Conservation (phyloP, 768 basidiomycete species). For the Rhodotorula taiwanensis region DNA sequence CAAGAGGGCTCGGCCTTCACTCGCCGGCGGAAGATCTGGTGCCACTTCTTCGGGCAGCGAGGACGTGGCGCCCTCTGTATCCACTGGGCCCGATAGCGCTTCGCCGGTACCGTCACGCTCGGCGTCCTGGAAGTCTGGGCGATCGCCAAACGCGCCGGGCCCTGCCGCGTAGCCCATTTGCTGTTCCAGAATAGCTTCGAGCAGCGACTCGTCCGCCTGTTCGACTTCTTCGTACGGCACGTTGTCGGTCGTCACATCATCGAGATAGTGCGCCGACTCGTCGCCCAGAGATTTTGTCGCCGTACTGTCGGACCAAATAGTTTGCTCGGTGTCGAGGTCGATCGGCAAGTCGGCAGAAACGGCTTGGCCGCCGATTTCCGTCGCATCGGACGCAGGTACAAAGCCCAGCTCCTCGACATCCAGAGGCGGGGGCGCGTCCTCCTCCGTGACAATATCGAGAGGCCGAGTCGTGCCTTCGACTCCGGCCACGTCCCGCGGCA, state of each 20-base stretch:
- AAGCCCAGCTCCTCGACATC: slow-evolving; percentile 5
- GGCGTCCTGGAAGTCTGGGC: too few relatives aligned
- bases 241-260: background rate
- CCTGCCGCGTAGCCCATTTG: background rate
- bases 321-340: slow-evolving; percentile 5
- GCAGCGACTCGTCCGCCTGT: slow-evolving; percentile 2
- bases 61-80: too few relatives aligned
- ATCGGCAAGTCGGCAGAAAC: slow-evolving; percentile 10
- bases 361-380: too few relatives aligned
- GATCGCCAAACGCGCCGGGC: too few relatives aligned
- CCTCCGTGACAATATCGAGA: background rate
- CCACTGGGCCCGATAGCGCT: too few relatives aligned
- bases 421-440: background rate
- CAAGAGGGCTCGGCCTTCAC: too few relatives aligned
- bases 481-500: background rate
- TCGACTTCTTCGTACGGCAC: background rate
- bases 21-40: too few relatives aligned
- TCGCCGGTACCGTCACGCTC: too few relatives aligned
- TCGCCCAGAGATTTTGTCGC: background rate
- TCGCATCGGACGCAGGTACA: background rate
- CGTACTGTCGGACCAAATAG: background rate
- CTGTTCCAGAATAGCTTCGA: slow-evolving; percentile 12
- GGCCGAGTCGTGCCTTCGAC: slow-evolving; percentile 4
- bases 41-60: too few relatives aligned
- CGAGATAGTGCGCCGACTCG: background rate